Percentiles rank a stretch among this genome's conserved stretches.
Conservation (phyloP, 1,284 basidiomycete genomes). For the Malassezia pachydermatis region DNA sequence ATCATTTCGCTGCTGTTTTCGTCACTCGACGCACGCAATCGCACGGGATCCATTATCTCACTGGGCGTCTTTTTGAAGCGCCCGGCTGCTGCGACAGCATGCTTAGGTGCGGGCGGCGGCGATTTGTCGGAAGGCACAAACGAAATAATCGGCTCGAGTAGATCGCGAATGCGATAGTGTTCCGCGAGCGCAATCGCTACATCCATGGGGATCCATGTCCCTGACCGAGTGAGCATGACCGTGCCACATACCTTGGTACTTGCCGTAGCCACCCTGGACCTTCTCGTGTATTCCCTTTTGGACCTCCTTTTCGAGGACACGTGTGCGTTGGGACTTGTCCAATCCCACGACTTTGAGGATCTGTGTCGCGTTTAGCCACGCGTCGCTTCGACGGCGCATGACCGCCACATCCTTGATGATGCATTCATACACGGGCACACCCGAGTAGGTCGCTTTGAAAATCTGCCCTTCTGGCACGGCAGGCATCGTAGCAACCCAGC, state of each 20-base stretch:
- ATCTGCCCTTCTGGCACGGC: constrained; percentile 18
- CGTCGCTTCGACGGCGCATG: constrained; percentile 89
- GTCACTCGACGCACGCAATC: constrained; percentile 38
- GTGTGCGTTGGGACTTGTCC: constrained; percentile 94
- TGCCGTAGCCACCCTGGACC: constrained; percentile 97
- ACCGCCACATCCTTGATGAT: constrained; percentile 59
- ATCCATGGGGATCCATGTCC: constrained; percentile 97
- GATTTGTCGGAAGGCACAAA: constrained; percentile 74
- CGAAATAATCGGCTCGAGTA: constrained; percentile 88
- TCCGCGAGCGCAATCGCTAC: constrained; percentile 74
- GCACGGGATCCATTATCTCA: constrained; percentile 30
- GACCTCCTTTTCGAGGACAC: constrained; percentile 92
- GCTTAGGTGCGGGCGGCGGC: constrained; percentile 95
- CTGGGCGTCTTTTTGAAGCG: constrained; percentile 37
- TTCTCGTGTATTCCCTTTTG: constrained; percentile 99
- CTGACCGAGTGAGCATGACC: constrained; percentile 51
- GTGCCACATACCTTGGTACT: constrained; percentile 76
- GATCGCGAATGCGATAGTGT: constrained; percentile 81
- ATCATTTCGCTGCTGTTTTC: constrained; percentile 38
- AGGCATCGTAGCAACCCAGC: constrained; percentile 7
- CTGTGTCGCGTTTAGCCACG: constrained; percentile 94
- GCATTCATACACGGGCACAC: constrained; percentile 50
- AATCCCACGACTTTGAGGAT: constrained; percentile 98
- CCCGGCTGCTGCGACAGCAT: constrained; percentile 54
- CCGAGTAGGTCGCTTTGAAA: constrained; percentile 49